A percentile compares a stretch with the other conserved stretches of the same genome.
Evolutionary conservation across 352 stramenopile species (phyloP).

Genomic region (Pilasporangium apinafurcum): DNA sequence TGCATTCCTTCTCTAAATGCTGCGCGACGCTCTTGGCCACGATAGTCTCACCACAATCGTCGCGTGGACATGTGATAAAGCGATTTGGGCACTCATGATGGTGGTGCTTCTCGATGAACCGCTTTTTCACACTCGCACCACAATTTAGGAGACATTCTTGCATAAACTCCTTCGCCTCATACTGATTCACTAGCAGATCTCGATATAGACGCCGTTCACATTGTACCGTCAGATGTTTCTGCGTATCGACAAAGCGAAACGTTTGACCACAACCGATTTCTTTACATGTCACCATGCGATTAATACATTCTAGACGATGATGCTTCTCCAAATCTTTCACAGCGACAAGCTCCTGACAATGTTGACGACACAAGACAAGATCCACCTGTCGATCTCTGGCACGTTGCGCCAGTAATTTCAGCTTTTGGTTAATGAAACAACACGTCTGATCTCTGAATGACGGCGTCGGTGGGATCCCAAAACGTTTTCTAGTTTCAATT

Average conservation of each 20-base stretch:
- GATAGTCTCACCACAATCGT: conserved; percentile 47
- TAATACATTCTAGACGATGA: conserved; percentile 30
- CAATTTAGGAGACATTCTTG: conserved; percentile 45
- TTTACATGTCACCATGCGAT: conserved; percentile 48
- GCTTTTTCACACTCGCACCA: conserved; percentile 18
- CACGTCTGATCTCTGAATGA: conserved; percentile 56
- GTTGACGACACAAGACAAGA: conserved; percentile 27
- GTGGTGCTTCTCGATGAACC: conserved; percentile 30
- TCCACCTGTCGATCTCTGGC: conserved; percentile 38
- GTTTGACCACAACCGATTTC: conserved; percentile 34
- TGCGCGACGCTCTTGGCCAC: conserved; percentile 22
- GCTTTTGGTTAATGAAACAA: conserved; percentile 60
- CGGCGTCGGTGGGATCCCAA: conserved; percentile 50
- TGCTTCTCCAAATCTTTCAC: conserved; percentile 42
- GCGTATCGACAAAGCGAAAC: conserved; percentile 23
- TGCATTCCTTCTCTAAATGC: conserved; percentile 37
- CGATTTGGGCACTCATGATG: conserved; percentile 35
- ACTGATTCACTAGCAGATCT: conserved; percentile 26
- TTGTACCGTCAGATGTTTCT: conserved; percentile 16
- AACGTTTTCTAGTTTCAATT: conserved; percentile 26
- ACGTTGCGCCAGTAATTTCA: conserved; percentile 56
- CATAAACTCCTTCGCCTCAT: conserved; percentile 28
- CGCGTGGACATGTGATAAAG: conserved; percentile 34
- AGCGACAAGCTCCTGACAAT: conserved; percentile 28
- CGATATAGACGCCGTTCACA: conserved; percentile 38